Base-by-base conservation (phyloP, 176 grass and related monocot genomes). In the Phoenix dactylifera region DNA sequence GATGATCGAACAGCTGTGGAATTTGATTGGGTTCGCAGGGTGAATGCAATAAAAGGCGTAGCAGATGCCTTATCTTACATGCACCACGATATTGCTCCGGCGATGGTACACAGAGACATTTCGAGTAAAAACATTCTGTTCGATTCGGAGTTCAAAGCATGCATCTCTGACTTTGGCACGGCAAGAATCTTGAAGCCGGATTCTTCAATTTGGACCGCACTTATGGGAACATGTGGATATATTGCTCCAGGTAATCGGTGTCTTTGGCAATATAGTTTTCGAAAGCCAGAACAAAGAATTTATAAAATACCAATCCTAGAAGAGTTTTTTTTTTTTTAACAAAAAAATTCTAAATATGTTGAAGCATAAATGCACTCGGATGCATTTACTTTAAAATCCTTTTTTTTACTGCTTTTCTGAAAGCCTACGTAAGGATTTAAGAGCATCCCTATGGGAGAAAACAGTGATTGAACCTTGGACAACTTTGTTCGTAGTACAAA, bases 161-260 rank as follows among this genome's bases (percentile, higher is more conserved):
- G 69, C 10, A 4, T 72, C 3, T 49, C 69, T 1, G 69, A 72
- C 28, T 72, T 72, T 18, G 69, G 69, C 0, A 72, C 69, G 7
- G 69, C 69, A 5, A 32, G 52, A 18, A 9, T 72, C 48, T 15
- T 62, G 57, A 24, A 61, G 9, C 49, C 56, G 19, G 69, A 25
- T 30, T 60, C 56, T 52, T 72, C 57, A 10, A 72, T 53, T 19
- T 72, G 69, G 57, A 72, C 69, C 9, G 48, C 39, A 5, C 5
- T 61, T 52, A 57, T 49, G 0, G 69, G 69, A 51, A 60, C 69
- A 16, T 72, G 52, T 16, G 69, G 69, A 9, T 72, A 72, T 26
- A 50, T 62, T 57, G 57, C 49, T 50, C 58, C 69, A 53, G 58
- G 69, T 72, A 68, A 30, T 30, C 6, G 0, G 28, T 5, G 5